Percentiles rank a stretch among this genome's conserved stretches.
phyloP scores from a whole-genome alignment of 768 basidiomycete species.

The Agrocybe praecox region DNA sequence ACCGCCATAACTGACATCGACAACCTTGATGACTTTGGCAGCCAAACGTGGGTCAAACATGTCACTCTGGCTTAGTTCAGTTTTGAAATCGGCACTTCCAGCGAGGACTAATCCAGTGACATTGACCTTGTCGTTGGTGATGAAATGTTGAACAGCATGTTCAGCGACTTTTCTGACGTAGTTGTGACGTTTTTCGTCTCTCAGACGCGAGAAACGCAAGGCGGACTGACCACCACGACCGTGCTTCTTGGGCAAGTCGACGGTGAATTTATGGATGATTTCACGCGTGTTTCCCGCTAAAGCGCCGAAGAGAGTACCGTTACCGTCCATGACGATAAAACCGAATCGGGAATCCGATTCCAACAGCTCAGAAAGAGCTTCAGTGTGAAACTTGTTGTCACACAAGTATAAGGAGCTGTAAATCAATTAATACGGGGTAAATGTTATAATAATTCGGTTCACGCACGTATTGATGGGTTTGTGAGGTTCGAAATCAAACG shows the following conservation, averaged over 20 bases:
- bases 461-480: constrained; percentile 98
- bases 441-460: not conserved
- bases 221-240: constrained; percentile 99
- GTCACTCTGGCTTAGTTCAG: constrained; percentile 93
- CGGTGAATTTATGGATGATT: constrained; percentile 96
- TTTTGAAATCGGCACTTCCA: constrained; percentile 98
- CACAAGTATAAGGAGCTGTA: constrained; percentile 95
- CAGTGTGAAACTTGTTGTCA: constrained; percentile 99
- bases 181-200: constrained; percentile 99
- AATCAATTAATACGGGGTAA: not conserved
- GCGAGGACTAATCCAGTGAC: constrained; percentile 95
- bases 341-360: constrained; percentile 98
- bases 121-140: constrained; percentile 98
- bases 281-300: constrained; percentile 97
- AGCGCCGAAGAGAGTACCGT: constrained; percentile 94
- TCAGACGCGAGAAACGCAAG: constrained; percentile 98
- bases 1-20: constrained; percentile 98
- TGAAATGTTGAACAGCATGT: constrained; percentile 95
- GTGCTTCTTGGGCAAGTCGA: constrained; percentile 99
- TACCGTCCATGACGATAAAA: constrained; percentile 99
- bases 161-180: constrained; percentile 99
- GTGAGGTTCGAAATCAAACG: constrained; percentile 98
- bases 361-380: constrained; percentile 93
- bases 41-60: constrained; percentile 90
- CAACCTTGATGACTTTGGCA: constrained; percentile 95